Percentiles rank a stretch among this genome's conserved stretches.
These are phyloP conservation scores for Edaphochlamys debaryana DNA, from an alignment of 139 green algal genomes.

Conservation along the genomic window DNA sequence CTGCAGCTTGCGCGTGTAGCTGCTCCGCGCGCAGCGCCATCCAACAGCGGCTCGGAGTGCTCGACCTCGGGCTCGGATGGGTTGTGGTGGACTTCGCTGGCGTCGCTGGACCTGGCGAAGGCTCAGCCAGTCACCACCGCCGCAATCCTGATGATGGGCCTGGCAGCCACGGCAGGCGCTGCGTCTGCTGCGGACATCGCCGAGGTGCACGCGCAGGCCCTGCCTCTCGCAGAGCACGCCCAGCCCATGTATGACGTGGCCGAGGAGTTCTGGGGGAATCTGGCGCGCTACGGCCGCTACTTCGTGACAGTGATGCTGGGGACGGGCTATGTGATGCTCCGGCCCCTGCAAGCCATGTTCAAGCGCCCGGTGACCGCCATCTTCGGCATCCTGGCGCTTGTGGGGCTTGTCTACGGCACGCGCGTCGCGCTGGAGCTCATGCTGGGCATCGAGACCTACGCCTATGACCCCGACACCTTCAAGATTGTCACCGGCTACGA, in stretches of 20 bases:
- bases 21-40: not conserved
- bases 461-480: conserved; percentile 28
- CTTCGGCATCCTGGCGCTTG: conserved; percentile 58
- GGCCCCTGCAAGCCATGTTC: conserved; percentile 74
- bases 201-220: not conserved
- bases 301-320: conserved; percentile 92
- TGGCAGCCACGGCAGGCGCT: not conserved
- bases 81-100: conserved; percentile 9
- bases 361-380: conserved; percentile 76
- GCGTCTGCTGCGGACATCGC: not conserved
- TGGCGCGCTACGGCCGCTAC: conserved; percentile 83
- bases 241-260: conserved; percentile 55
- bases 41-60: not conserved
- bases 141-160: not conserved
- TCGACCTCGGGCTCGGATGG: conserved; percentile 11
- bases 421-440: conserved; percentile 75
- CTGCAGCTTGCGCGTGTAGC: not conserved
- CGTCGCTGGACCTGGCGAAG: not conserved
- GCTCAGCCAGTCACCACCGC: not conserved
- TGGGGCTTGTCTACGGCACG: conserved; percentile 52
- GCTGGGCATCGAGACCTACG: conserved; percentile 66
- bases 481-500: conserved; percentile 3
- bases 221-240: too few species aligned
- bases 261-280: conserved; percentile 86
- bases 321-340: conserved; percentile 87